These are phyloP conservation scores for Bidens hawaiensis DNA, from an alignment of 140 eudicot genomes.

Conservation along the genomic window DNA sequence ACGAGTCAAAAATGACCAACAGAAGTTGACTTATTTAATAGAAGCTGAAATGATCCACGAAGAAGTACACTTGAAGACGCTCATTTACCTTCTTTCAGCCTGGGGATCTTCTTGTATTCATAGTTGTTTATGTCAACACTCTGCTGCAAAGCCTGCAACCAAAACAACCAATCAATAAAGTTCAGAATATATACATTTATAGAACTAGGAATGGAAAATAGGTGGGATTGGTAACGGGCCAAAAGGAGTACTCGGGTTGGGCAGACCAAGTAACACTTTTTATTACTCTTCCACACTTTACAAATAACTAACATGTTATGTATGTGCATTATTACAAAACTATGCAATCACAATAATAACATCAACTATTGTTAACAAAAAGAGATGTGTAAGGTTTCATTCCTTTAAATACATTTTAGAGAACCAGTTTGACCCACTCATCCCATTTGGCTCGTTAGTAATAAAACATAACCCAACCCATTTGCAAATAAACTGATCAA, in stretches of 20 bases:
- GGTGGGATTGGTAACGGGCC: not conserved
- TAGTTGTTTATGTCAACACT: slow-evolving; percentile 69
- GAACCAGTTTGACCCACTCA: not conserved
- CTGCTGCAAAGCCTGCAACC: slow-evolving; percentile 64
- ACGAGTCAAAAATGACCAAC: not conserved
- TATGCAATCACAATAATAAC: not conserved
- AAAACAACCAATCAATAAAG: slow-evolving; percentile 4
- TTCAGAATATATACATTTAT: not conserved
- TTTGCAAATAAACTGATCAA: not conserved
- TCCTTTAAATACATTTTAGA: not conserved
- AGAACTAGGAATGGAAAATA: not conserved
- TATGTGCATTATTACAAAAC: not conserved
- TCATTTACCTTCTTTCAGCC: slow-evolving; percentile 44
- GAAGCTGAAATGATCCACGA: slow-evolving; percentile 5
- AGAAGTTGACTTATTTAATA: slow-evolving; percentile 8
- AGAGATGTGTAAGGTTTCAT: not conserved
- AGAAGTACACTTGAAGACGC: slow-evolving; percentile 8
- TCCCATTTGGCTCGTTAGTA: not conserved
- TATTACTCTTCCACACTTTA: not conserved
- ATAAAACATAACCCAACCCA: not conserved
- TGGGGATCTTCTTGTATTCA: slow-evolving; percentile 82
- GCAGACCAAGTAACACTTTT: not conserved
- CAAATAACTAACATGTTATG: not conserved
- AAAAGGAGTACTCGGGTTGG: not conserved
- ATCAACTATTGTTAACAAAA: not conserved